Percentiles rank a stretch among this genome's conserved stretches.
These are phyloP conservation scores for Trebouxia gelatinosa DNA, from an alignment of 163 green algal species.

Conservation along the genomic window DNA sequence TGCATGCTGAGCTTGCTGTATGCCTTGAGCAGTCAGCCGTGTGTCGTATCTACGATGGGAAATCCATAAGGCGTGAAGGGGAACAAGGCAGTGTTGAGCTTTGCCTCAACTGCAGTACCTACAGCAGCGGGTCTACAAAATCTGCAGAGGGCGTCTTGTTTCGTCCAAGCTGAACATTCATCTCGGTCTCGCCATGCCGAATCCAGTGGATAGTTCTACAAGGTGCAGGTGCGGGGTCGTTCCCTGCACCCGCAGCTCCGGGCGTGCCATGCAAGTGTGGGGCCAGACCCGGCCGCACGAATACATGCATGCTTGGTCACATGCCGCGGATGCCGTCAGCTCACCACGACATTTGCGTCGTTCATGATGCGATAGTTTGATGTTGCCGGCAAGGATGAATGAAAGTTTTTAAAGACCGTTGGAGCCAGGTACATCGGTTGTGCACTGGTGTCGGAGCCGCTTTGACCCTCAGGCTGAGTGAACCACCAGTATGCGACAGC, in stretches of 20 bases:
- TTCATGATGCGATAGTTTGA: not conserved
- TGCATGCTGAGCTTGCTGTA: not conserved
- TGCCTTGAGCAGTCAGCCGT: conserved; percentile 30
- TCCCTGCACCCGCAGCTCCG: not conserved
- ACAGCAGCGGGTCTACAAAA: conserved; percentile 17
- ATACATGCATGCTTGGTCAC: not conserved
- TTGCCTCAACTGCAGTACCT: conserved; percentile 7
- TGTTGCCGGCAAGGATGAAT: too few relatives aligned
- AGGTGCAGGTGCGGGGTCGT: too few relatives aligned
- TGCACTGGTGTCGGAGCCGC: too few relatives aligned
- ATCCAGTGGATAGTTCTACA: conserved; percentile 31
- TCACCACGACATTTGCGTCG: not conserved
- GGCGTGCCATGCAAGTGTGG: not conserved
- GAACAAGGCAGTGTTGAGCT: not conserved
- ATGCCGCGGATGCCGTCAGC: not conserved
- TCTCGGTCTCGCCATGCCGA: conserved; percentile 45
- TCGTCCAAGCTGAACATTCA: conserved; percentile 45
- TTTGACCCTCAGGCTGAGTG: too few relatives aligned
- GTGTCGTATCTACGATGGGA: conserved; percentile 37
- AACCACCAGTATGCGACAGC: too few relatives aligned
- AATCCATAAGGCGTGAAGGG: not conserved
- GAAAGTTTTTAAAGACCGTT: too few relatives aligned
- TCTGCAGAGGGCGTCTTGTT: not conserved
- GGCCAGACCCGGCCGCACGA: not conserved
- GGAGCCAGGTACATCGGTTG: too few relatives aligned